These are phyloP conservation scores for Rhizophagus clarus DNA, from an alignment of 192 early-diverging fungal genomes.

Conservation along the genomic window DNA sequence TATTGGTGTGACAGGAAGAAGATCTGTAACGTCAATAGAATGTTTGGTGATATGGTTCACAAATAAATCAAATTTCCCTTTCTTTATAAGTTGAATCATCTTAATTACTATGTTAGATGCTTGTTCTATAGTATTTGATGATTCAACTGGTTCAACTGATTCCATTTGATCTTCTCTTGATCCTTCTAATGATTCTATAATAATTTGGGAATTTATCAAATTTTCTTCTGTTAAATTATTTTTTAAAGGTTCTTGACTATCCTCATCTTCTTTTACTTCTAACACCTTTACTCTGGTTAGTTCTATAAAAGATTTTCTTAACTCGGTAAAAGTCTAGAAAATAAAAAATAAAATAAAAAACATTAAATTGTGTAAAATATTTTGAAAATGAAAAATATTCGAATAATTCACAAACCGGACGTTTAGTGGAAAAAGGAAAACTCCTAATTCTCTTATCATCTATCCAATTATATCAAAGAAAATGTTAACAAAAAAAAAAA, in stretches of 20 bases:
- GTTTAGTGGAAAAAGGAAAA: slow-evolving; percentile 78
- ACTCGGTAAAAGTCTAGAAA: slow-evolving; percentile 59
- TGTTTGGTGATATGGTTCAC: slow-evolving; percentile 55
- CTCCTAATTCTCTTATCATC: slow-evolving; percentile 59
- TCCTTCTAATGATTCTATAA: slow-evolving; percentile 20
- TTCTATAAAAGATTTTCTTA: slow-evolving; percentile 67
- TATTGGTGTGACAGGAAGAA: slow-evolving; percentile 32
- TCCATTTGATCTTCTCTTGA: slow-evolving; percentile 29
- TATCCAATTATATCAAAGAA: slow-evolving; percentile 24
- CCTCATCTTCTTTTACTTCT: slow-evolving; percentile 9
- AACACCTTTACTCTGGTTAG: slow-evolving; percentile 60
- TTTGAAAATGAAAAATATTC: not conserved
- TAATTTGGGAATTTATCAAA: not conserved
- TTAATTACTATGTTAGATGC: slow-evolving; percentile 49
- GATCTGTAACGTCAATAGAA: slow-evolving; percentile 45
- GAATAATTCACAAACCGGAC: slow-evolving; percentile 56
- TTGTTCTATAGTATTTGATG: slow-evolving; percentile 30
- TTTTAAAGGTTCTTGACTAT: not conserved
- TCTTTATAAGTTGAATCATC: slow-evolving; percentile 56
- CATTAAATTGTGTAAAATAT: not conserved
- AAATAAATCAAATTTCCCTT: slow-evolving; percentile 64
- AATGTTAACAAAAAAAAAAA: not conserved
- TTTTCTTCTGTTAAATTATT: not conserved
- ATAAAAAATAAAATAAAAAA: not conserved
- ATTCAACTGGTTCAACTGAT: slow-evolving; percentile 31